phyloP scores from a whole-genome alignment of 495 filamentous ascomycete species.

The Tuber brumale region DNA sequence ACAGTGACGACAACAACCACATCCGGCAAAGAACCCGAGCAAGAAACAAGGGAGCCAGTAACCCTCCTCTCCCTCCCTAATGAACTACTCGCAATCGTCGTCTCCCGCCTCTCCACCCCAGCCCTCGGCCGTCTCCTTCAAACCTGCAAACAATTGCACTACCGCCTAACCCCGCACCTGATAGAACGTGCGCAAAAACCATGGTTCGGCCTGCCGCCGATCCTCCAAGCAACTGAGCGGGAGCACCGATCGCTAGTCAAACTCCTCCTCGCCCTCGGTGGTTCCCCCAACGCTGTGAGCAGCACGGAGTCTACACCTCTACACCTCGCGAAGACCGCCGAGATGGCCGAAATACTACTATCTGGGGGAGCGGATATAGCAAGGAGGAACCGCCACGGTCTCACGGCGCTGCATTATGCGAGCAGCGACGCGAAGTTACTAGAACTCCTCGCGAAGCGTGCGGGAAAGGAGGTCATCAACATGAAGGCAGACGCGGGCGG shows the following conservation, averaged over 20 bases:
- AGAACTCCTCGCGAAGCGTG: background rate
- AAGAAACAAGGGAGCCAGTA: background rate
- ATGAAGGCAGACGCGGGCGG: background rate
- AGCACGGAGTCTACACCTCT: background rate
- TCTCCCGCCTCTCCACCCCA: background rate
- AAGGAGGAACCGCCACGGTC: background rate
- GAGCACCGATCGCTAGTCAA: background rate
- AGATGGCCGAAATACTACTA: slow-evolving; percentile 3
- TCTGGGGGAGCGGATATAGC: background rate
- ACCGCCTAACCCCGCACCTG: background rate
- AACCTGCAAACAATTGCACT: background rate
- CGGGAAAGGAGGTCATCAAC: slow-evolving; percentile 2
- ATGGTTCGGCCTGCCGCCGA: background rate
- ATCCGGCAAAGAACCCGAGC: background rate
- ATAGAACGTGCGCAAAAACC: background rate
- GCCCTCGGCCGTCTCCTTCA: background rate
- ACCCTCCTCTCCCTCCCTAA: background rate
- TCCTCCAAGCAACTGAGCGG: background rate
- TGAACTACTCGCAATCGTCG: background rate
- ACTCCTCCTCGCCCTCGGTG: background rate
- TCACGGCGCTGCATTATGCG: background rate
- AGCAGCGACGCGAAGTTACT: background rate
- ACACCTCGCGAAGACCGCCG: background rate
- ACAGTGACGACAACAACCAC: background rate
- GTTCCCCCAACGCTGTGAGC: background rate